phyloP scores from a whole-genome alignment of 1,284 basidiomycete species.

The Sphaerobolus stellatus region DNA sequence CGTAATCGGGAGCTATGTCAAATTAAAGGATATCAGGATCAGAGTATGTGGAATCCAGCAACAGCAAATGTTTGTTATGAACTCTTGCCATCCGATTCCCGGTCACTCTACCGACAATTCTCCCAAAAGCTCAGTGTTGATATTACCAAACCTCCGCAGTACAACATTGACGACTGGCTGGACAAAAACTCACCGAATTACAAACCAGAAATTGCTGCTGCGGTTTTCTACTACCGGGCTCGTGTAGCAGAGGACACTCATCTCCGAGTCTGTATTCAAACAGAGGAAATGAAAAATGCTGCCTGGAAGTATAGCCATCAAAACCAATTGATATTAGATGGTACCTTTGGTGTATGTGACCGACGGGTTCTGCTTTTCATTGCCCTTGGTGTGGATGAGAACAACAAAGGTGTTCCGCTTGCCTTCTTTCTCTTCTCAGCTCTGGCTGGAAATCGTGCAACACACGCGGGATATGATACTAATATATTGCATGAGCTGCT shows the following conservation, averaged over 20 bases:
- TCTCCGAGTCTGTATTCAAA: conserved; percentile 12
- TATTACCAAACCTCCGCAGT: background rate
- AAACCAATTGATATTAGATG: conserved; percentile 15
- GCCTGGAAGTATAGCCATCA: conserved; percentile 15
- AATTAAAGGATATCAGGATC: conserved; percentile 9
- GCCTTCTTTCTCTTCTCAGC: conserved; percentile 16
- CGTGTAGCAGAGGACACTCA: background rate
- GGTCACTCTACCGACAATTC: background rate
- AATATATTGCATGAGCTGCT: conserved; percentile 9
- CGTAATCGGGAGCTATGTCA: conserved; percentile 11
- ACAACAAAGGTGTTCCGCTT: conserved; percentile 11
- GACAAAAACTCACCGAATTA: background rate
- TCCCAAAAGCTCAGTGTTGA: background rate
- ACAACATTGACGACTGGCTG: conserved; percentile 4
- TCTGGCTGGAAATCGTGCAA: conserved; percentile 11
- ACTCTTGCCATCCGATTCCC: conserved; percentile 5
- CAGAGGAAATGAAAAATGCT: conserved; percentile 15
- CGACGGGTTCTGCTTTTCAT: conserved; percentile 13
- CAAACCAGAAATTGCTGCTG: background rate
- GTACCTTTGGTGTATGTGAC: conserved; percentile 16
- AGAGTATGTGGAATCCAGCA: conserved; percentile 10
- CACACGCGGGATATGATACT: conserved; percentile 13
- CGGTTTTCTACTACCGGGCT: background rate
- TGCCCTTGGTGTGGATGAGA: conserved; percentile 14
- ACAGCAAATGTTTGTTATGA: conserved; percentile 8